Conservation (phyloP, 352 stramenopile species). For the Globisporangium alternatum region DNA sequence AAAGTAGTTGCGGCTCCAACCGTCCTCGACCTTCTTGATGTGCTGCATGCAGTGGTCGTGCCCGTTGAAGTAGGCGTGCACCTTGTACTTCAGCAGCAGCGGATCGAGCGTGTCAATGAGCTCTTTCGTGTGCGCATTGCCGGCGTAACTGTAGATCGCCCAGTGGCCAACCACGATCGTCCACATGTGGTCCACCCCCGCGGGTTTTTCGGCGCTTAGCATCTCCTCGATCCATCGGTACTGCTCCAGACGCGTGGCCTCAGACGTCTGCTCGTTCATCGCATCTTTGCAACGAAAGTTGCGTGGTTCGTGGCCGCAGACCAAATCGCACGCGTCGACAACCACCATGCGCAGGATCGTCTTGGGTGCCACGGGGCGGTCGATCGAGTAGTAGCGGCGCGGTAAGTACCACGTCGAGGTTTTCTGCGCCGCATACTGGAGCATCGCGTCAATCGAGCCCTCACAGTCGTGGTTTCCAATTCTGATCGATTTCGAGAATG, state of each 20-base stretch:
- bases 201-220: conserved; percentile 51
- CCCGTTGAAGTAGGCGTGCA: conserved; percentile 86
- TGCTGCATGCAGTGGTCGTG: conserved; percentile 87
- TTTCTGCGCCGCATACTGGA: conserved; percentile 67
- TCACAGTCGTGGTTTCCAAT: conserved; percentile 89
- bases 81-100: conserved; percentile 74
- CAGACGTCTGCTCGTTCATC: conserved; percentile 81
- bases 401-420: conserved; percentile 81
- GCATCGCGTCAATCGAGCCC: conserved; percentile 78
- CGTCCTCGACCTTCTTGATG: conserved; percentile 48
- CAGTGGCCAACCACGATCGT: conserved; percentile 83
- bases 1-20: conserved; percentile 70
- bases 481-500: conserved; percentile 20
- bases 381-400: conserved; percentile 73
- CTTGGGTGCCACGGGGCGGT: conserved; percentile 72
- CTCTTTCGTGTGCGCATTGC: conserved; percentile 76
- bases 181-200: conserved; percentile 79
- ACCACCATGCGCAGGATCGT: conserved; percentile 81
- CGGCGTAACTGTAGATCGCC: conserved; percentile 82
- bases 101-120: conserved; percentile 71
- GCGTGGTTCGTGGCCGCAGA: conserved; percentile 75
- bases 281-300: conserved; percentile 69
- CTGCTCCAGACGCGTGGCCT: conserved; percentile 50
- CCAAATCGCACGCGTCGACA: conserved; percentile 77
- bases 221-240: conserved; percentile 78